Evolutionary conservation across 1,284 basidiomycete species (phyloP).

Genomic region (Irpex sp.): DNA sequence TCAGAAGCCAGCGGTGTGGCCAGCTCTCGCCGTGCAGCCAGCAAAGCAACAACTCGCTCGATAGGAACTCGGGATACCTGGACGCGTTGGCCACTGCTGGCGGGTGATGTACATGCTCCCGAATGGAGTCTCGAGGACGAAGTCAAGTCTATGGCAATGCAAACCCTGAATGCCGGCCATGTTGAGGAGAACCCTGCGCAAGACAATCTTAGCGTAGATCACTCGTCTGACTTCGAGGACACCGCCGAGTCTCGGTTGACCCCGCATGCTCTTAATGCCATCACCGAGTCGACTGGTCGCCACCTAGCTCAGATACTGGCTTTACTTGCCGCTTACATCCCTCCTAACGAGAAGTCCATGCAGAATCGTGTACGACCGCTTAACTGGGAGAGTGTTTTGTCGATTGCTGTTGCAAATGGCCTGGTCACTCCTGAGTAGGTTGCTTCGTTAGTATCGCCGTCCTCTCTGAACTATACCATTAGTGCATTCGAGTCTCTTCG

Average conservation of each 20-base stretch:
- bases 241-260: constrained; percentile 13
- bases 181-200: not conserved
- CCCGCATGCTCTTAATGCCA: constrained; percentile 15
- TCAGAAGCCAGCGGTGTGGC: not conserved
- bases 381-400: constrained; percentile 46
- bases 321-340: constrained; percentile 42
- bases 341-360: constrained; percentile 42
- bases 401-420: constrained; percentile 37
- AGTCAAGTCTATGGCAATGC: constrained; percentile 39
- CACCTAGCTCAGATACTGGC: constrained; percentile 44
- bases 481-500: constrained; percentile 37
- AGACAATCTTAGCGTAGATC: not conserved
- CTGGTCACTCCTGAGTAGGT: constrained; percentile 40
- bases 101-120: constrained; percentile 51
- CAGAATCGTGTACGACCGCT: constrained; percentile 50
- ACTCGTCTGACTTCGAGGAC: not conserved
- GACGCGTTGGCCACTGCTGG: constrained; percentile 65
- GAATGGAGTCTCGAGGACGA: constrained; percentile 64
- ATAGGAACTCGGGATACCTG: constrained; percentile 36
- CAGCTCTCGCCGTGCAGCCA: constrained; percentile 7
- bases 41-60: constrained; percentile 23
- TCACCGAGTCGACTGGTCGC: constrained; percentile 33
- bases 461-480: constrained; percentile 10
- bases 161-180: constrained; percentile 3
- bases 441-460: constrained; percentile 8